Base-by-base conservation (phyloP, 176 grass and related monocot species). In the Chrysopogon serrulatus region DNA sequence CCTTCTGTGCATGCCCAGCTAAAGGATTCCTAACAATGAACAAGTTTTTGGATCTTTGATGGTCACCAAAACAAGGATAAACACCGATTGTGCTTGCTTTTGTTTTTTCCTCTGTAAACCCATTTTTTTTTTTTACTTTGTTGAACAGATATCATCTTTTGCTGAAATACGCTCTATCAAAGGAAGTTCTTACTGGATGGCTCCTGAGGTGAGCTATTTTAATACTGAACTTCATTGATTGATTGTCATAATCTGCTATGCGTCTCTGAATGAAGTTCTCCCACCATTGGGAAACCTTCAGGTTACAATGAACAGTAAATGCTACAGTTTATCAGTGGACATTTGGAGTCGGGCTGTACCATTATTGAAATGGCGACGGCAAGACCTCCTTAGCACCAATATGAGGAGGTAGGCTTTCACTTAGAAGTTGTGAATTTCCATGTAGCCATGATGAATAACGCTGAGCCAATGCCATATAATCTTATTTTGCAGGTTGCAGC, bases 181-280 rank as follows among this genome's bases (percentile, higher is more conserved):
- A 85, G 96, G 96, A 96, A 99, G 96, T 74, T 93, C 96, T 85
- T 99, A 99, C 65, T 99, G 93, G 96, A 99, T 99, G 90, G 96
- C 96, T 76, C 96, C 96, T 74, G 96, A 99, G 91, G 96, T 96
- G 57, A 81, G 68, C n/a, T 70, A 57, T 79, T 62, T 85, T 69
- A 32, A 65, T n/a, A 48, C 28, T 72, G 61, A 56, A 64, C 21
- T 81, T 62, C 40, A 73, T 53, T 27, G 11, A 34, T 23, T 78
- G 37, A 83, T 71, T 36, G 13, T 24, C 6, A 21, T 68, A 63
- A 79, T 9, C 47, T 53, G 13, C 62, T 74, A 31, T 75, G 37
- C 26, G 13, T 60, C 35, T 79, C 10, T 74, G 8, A 74, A 33
- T 47, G 33, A 69, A 85, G 26, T 62, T 77, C 65, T 69, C 23